Base-by-base conservation (phyloP, 2,329 filamentous ascomycete genomes). In the Sporothrix mexicana region DNA sequence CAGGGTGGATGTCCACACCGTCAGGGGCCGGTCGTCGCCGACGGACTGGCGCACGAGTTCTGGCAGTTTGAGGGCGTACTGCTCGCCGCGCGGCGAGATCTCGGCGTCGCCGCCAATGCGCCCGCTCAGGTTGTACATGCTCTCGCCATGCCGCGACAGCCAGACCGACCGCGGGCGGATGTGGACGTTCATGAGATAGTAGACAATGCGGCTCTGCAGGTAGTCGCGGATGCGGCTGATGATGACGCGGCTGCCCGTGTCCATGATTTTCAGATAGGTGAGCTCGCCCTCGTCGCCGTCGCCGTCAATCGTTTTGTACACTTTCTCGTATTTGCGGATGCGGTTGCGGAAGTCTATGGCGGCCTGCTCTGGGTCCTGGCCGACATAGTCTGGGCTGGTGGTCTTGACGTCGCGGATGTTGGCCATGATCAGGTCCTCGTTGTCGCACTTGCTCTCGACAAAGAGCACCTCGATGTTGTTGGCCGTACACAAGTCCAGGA, bases 141-240 rank as follows among this genome's bases (percentile, higher is more conserved):
- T 98, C 83, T 99, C 96, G 77, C 96, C 96, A 80, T 99, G 96
- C 92, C 96, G 88, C 77, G 96, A 98, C 69, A 99, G 85, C 96
- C 96, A 99, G 76, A 99, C 97, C 3, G 94, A 97, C 72, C 96
- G 90, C 20, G 95, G 95, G 76, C 95, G 95, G 81, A 99, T 99
- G 83, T 99, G 96, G 53, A 99, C 87, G 80, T 98, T 99, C 91
- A 98, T 98, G 73, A 98, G 89, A 81, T 98, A 99, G 83, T 99
- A 99, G 62, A 99, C 95, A 61, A 99, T 91, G 73, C 96, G 91
- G 81, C 94, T 97, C 81, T 98, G 96, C 41, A 99, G 87, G 80
- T 99, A 99, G 82, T 99, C 96, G 80, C 94, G 92, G 79, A 99
- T 97, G 80, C 93, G 91, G 84, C 98, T 99, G 88, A 99, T 98